phyloP scores from a whole-genome alignment of 2,329 filamentous ascomycete species.

The Cladosporium cucumerinum region DNA sequence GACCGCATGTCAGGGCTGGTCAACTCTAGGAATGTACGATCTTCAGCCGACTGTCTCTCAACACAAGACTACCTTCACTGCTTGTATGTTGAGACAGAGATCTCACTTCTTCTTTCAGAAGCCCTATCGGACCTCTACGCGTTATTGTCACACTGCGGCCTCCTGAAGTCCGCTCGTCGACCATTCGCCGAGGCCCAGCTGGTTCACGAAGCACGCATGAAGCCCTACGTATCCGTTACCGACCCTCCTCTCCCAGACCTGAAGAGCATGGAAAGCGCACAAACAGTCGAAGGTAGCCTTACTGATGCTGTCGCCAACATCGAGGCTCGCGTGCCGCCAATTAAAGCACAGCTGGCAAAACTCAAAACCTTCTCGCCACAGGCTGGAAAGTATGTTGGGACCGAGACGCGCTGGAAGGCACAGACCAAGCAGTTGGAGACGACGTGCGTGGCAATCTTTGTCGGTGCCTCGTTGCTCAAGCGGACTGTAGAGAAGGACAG shows the following conservation, averaged over 20 bases:
- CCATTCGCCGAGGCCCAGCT: constrained; percentile 67
- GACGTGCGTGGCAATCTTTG: constrained; percentile 31
- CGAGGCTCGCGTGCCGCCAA: constrained; percentile 31
- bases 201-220: constrained; percentile 82
- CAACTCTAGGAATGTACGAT: constrained; percentile 29
- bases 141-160: constrained; percentile 56
- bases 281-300: constrained; percentile 1
- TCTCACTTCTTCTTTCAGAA: constrained; percentile 29
- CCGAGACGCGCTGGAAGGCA: constrained; percentile 36
- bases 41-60: constrained; percentile 20
- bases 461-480: constrained; percentile 27
- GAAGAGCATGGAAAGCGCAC: constrained; percentile 53
- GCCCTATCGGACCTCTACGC: constrained; percentile 58
- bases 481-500: constrained; percentile 21
- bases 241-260: constrained; percentile 65
- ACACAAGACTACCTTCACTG: constrained; percentile 27
- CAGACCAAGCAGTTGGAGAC: constrained; percentile 35
- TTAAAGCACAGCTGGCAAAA: constrained; percentile 35
- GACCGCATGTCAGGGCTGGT: constrained; percentile 26
- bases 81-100: constrained; percentile 30
- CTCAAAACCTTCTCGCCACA: constrained; percentile 38
- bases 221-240: constrained; percentile 68
- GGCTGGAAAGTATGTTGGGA: constrained; percentile 36
- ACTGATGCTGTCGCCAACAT: constrained; percentile 8
- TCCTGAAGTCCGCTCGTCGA: constrained; percentile 51